Conservation (phyloP, 495 filamentous ascomycete species). For the Arthonia radiata region DNA sequence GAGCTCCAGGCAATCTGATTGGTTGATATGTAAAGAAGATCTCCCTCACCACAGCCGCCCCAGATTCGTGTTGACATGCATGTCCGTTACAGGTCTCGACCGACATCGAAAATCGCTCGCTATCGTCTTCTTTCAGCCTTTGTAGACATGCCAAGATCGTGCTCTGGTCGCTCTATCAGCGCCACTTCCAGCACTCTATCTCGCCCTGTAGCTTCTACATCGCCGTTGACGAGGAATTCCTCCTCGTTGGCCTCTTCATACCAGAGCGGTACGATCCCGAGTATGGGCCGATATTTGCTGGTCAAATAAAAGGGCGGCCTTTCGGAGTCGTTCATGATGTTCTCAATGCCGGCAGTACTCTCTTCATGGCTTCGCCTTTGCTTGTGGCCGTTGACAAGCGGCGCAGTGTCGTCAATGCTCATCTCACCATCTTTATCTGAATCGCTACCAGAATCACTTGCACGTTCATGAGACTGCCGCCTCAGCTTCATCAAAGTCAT, state of each 20-base stretch:
- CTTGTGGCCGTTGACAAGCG: slow-evolving; percentile 6
- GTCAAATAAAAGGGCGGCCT: slow-evolving; percentile 42
- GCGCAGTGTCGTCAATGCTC: slow-evolving; percentile 16
- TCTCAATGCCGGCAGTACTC: too few species aligned
- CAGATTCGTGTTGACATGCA: too few species aligned
- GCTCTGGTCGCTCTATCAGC: slow-evolving; percentile 64
- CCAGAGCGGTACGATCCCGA: slow-evolving; percentile 32
- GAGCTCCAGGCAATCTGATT: too few species aligned
- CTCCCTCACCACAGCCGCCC: too few species aligned
- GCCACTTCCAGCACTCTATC: slow-evolving; percentile 43
- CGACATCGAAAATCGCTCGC: too few species aligned
- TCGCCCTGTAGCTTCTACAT: slow-evolving; percentile 7
- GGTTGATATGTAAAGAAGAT: too few species aligned
- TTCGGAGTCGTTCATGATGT: too few species aligned
- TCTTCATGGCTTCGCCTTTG: slow-evolving; percentile 6
- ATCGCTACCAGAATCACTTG: background rate
- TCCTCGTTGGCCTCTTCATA: background rate
- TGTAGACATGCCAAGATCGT: slow-evolving; percentile 58
- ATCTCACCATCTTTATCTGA: slow-evolving; percentile 6
- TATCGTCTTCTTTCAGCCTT: too few species aligned
- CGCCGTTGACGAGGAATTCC: slow-evolving; percentile 31
- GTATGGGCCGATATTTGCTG: slow-evolving; percentile 71
- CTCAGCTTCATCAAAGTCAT: too few species aligned
- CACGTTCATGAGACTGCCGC: too few species aligned
- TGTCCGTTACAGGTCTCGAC: too few species aligned